Evolutionary conservation across 2,329 filamentous ascomycete species (phyloP).

Genomic region (Grosmannia huntii): DNA sequence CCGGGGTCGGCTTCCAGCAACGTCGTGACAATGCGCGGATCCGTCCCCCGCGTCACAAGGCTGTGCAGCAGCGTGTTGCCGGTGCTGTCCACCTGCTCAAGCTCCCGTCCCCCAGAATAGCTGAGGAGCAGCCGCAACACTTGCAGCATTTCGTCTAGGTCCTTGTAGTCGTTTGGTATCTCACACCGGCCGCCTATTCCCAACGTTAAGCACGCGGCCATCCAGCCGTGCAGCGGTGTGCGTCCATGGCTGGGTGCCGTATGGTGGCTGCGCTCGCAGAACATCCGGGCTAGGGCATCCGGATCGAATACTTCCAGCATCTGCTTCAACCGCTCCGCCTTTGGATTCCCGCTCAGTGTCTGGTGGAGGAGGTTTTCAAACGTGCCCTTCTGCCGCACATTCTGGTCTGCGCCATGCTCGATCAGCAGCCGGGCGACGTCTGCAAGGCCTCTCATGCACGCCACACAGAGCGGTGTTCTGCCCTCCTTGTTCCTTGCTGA

Average conservation of each 20-base stretch:
- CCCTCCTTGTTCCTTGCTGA: slow-evolving; percentile 46
- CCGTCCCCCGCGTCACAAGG: slow-evolving; percentile 26
- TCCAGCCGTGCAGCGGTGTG: slow-evolving; percentile 52
- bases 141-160: slow-evolving; percentile 20
- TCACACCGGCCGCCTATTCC: not conserved
- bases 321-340: slow-evolving; percentile 22
- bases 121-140: slow-evolving; percentile 37
- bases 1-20: slow-evolving; percentile 43
- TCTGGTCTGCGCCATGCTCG: slow-evolving; percentile 56
- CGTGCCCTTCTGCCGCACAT: slow-evolving; percentile 36
- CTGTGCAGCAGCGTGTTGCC: slow-evolving; percentile 55
- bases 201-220: slow-evolving; percentile 17
- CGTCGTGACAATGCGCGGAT: slow-evolving; percentile 24
- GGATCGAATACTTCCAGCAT: slow-evolving; percentile 47
- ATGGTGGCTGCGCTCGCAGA: slow-evolving; percentile 43
- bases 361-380: slow-evolving; percentile 60
- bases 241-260: slow-evolving; percentile 30
- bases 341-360: slow-evolving; percentile 24
- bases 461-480: slow-evolving; percentile 56
- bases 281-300: slow-evolving; percentile 41
- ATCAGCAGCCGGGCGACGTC: slow-evolving; percentile 50
- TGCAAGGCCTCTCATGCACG: slow-evolving; percentile 42
- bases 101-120: slow-evolving; percentile 39
- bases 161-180: slow-evolving; percentile 12
- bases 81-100: slow-evolving; percentile 47